phyloP scores from a whole-genome alignment of 2,329 filamentous ascomycete species.

The Knoxdaviesia proteae region DNA sequence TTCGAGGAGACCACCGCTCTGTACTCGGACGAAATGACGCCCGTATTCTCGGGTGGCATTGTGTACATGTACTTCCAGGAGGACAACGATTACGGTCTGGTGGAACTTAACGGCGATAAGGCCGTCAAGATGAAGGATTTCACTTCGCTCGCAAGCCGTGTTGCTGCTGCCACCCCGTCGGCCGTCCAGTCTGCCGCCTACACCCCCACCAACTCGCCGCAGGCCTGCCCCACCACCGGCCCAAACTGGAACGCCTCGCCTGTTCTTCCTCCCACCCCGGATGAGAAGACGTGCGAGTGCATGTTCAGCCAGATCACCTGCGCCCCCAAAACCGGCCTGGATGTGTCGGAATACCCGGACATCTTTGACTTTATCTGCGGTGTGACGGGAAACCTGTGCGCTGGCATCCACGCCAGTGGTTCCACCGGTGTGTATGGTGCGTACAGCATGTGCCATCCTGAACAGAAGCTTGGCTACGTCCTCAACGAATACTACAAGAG shows the following conservation, averaged over 20 bases:
- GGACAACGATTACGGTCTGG: constrained; percentile 69
- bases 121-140: constrained; percentile 58
- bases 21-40: constrained; percentile 61
- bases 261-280: constrained; percentile 63
- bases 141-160: constrained; percentile 45
- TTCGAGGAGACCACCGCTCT: constrained; percentile 75
- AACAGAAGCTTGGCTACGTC: constrained; percentile 52
- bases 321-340: constrained; percentile 36
- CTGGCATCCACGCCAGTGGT: constrained; percentile 46
- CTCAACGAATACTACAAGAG: constrained; percentile 52
- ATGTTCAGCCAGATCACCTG: constrained; percentile 61
- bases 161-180: constrained; percentile 45
- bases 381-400: constrained; percentile 31
- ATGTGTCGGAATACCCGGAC: constrained; percentile 35
- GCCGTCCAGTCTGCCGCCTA: constrained; percentile 47
- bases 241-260: constrained; percentile 46
- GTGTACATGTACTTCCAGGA: constrained; percentile 99
- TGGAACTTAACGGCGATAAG: constrained; percentile 34
- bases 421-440: constrained; percentile 51
- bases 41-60: constrained; percentile 84
- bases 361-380: constrained; percentile 63
- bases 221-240: constrained; percentile 44
- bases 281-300: constrained; percentile 63
- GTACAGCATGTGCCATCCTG: constrained; percentile 54
- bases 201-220: constrained; percentile 47